Conservation (phyloP, 2,329 filamentous ascomycete genomes). For the Sphaceloma murrayae region DNA sequence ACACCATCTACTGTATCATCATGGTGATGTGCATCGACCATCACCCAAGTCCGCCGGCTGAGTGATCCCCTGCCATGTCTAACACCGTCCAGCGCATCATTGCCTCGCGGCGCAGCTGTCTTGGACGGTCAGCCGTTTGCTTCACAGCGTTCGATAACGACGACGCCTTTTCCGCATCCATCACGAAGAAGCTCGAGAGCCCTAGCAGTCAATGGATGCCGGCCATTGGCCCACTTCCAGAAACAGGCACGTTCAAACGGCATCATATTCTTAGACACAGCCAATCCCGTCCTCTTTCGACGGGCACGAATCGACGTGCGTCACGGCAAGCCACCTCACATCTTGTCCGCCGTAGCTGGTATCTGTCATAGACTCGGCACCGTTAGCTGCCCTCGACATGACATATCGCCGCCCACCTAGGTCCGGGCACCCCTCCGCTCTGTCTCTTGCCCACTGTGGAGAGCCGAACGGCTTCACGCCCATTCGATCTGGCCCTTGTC, state of each 20-base stretch:
- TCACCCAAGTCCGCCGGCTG: background rate
- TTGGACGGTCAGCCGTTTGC: conserved; percentile 10
- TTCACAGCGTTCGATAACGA: conserved; percentile 10
- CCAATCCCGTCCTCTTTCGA: conserved; percentile 12
- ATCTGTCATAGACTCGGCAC: background rate
- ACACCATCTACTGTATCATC: background rate
- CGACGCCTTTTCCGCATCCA: conserved; percentile 1
- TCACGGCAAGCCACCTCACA: conserved; percentile 13
- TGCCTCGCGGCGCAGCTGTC: too few species aligned
- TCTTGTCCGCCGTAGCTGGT: background rate
- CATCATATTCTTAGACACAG: conserved; percentile 1
- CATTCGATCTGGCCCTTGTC: conserved; percentile 6
- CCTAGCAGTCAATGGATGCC: background rate
- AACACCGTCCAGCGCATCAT: background rate
- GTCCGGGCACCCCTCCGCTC: conserved; percentile 2
- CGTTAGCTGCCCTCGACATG: conserved; percentile 5
- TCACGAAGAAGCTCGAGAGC: background rate
- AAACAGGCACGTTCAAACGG: conserved; percentile 15
- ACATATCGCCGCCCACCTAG: conserved; percentile 6
- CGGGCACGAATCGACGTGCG: conserved; percentile 2
- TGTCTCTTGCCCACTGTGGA: background rate
- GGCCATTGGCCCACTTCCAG: conserved; percentile 7
- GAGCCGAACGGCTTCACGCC: conserved; percentile 12
- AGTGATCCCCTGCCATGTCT: too few species aligned
- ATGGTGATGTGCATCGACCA: background rate